Evolutionary conservation across 805 yeast species (phyloP), one percentile per base, ranked within the genome.

Genomic region (Ogataea nitratoaversa): DNA sequence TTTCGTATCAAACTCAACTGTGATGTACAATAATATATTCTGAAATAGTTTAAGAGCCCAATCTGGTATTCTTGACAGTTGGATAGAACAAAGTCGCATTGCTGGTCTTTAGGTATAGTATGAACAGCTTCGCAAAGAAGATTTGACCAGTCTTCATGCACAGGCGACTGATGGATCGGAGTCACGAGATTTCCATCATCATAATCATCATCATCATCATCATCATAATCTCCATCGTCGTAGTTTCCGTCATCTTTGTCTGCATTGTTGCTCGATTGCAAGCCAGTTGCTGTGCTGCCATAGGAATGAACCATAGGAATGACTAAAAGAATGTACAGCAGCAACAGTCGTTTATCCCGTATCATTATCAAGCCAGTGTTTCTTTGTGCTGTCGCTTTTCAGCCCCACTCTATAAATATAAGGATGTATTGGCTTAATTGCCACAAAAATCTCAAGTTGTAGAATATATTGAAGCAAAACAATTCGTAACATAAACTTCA

Each of bases 11-110:
- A 12, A 3, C 37, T 34, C 1, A 49, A 39, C 9, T 42, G 30
- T 1, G 55, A 23, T 4, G 53, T 36, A 37, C 69, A 64, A 34
- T 62, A 63, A 48, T 62, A 65, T 11, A 53, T 22, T 5, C 44
- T 36, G 39, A 62, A 61, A 37, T 58, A 53, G 34, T 62, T 49
- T 3, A 65, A 4, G 12, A 48, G 22, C 1, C 67, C 67, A 1
- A 57, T 41, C 27, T 52, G 50, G 25, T 54, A 47, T 1, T 50
- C 59, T 11, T 30, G 35, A 39, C 68, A 65, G 14, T 59, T 40
- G 6, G 41, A 37, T 6, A 38, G 41, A 4, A 54, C 66, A 48
- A 55, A 61, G 11, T 34, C 20, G 36, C 69, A 65, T 34, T 57
- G 63, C 2, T 61, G 53, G 7, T 28, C 27, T 6, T 14, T 12